Conservation (phyloP, 768 basidiomycete genomes). For the Exidia glandulosa region DNA sequence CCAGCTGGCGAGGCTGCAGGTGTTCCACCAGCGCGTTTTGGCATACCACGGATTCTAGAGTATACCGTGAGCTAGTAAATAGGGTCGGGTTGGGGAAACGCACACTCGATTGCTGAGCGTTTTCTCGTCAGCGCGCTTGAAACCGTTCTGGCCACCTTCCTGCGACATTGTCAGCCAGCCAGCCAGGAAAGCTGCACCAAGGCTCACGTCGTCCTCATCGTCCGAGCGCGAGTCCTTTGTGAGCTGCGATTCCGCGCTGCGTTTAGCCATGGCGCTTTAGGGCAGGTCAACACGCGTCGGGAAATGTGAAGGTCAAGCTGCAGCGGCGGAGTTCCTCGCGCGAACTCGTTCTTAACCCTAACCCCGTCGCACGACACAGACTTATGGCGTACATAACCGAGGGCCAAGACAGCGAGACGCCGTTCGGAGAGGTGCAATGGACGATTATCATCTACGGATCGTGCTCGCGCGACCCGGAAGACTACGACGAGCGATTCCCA, state of each 20-base stretch:
- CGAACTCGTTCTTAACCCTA: too few relatives aligned
- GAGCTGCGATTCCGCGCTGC: conserved; percentile 62
- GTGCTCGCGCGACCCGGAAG: background rate
- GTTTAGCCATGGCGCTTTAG: conserved; percentile 36
- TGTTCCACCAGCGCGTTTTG: conserved; percentile 31
- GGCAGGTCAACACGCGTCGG: background rate
- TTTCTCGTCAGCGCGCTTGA: conserved; percentile 51
- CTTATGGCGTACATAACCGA: too few relatives aligned
- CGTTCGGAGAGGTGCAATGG: background rate
- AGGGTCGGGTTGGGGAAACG: conserved; percentile 14
- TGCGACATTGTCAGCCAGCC: conserved; percentile 1
- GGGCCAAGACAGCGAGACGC: too few relatives aligned
- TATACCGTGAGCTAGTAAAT: conserved; percentile 7
- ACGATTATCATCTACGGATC: background rate
- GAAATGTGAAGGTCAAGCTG: background rate
- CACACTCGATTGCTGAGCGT: conserved; percentile 47
- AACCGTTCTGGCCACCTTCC: conserved; percentile 20
- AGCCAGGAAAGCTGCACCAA: conserved; percentile 3
- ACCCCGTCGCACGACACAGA: too few relatives aligned
- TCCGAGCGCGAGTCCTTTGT: conserved; percentile 41
- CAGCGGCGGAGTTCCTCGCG: too few relatives aligned
- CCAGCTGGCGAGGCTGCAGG: conserved; percentile 2
- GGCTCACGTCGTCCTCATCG: conserved; percentile 27
- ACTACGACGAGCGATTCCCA: background rate
- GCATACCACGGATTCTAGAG: conserved; percentile 53